Base-by-base conservation (phyloP, 257 asterid genomes). In the Osmanthus fragrans region DNA sequence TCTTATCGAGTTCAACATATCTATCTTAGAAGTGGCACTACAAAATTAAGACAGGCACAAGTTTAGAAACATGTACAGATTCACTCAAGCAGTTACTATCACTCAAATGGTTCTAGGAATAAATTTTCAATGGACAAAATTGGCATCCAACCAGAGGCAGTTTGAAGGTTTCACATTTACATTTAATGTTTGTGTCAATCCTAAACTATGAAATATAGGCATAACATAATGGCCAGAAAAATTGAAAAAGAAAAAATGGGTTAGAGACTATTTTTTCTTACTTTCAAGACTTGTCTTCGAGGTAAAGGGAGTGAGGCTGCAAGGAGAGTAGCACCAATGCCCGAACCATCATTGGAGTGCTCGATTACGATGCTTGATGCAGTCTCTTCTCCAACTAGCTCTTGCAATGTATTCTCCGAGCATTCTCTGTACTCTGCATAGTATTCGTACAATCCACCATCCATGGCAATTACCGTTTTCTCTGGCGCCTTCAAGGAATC, bases 301-400 rank as follows among this genome's bases (percentile, higher is more conserved):
- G 84, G 80, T 90, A 85, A 15, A 56, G 71, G 40, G 98, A 90
- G 81, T 92, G 86, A 16, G 72, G 98, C 98, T 15, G 98, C 97
- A 12, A 93, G 88, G 54, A 93, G 97, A 71, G 98, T 96, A 8
- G 98, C 98, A 3, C 98, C 98, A 36, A 92, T 89, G 73, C 98
- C 98, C 3, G 98, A 93, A 13, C 98, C 98, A 65, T 93, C 98
- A 4, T 84, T 88, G 0, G 98, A 90, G 78, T 89, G 98, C 89
- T 81, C 89, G 58, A 93, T 63, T 54, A 63, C 72, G 47, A 93
- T 81, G 77, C 76, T 66, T 16, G 79, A 21, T 7, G 88, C 79
- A 3, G 81, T 60, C 63, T 79, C 91, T 58, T 76, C 87, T 64
- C 95, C 97, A 0, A 93, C 84, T 80, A 93, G 73, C 74, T 92